A percentile compares a stretch with the other conserved stretches of the same genome.
Evolutionary conservation across 2,329 filamentous ascomycete genomes (phyloP).

Genomic region (Sporothrix pallida): DNA sequence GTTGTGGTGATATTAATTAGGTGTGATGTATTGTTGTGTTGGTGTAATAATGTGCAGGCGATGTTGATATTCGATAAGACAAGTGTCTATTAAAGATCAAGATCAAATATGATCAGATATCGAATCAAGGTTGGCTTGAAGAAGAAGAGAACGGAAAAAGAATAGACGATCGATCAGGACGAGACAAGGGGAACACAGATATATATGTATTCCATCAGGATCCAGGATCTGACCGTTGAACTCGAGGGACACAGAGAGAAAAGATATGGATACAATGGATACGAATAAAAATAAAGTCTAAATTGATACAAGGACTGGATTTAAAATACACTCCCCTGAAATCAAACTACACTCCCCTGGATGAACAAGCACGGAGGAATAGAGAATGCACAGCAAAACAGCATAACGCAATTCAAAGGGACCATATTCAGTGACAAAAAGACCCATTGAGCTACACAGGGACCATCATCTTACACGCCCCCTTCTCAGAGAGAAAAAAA

Average conservation of each 20-base stretch:
- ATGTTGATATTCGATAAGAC: constrained; percentile 18
- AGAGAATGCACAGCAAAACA: background rate
- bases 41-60: background rate
- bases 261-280: too few species aligned
- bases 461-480: background rate
- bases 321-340: too few species aligned
- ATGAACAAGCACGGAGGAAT: constrained; percentile 3
- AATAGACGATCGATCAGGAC: background rate
- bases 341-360: too few species aligned
- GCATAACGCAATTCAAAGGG: constrained; percentile 23
- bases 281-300: too few species aligned
- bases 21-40: background rate
- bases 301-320: too few species aligned
- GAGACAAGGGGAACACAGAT: constrained; percentile 23
- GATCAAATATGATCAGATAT: background rate
- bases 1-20: background rate
- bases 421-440: background rate
- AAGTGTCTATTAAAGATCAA: background rate
- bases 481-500: background rate
- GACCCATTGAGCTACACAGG: background rate
- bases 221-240: constrained; percentile 10
- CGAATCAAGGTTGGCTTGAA: constrained; percentile 14
- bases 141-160: background rate
- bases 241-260: background rate
- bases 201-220: constrained; percentile 5